Percentiles rank a stretch among this genome's conserved stretches.
Conservation (phyloP, 352 stramenopile genomes). For the Globisporangium solare region DNA sequence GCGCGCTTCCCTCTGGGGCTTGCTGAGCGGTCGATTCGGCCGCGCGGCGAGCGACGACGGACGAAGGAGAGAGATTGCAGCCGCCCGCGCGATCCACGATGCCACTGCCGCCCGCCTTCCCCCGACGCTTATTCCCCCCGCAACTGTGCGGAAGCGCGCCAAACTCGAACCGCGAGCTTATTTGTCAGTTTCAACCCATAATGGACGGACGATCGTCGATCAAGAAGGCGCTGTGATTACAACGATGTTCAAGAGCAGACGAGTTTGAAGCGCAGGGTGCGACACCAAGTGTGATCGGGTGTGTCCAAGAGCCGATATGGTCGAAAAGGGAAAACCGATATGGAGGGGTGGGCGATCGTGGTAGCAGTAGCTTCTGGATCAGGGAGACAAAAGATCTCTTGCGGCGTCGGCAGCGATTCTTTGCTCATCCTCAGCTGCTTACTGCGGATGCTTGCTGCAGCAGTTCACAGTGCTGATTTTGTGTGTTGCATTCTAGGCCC, state of each 20-base stretch:
- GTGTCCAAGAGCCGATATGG: background rate
- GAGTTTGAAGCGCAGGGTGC: conserved; percentile 2
- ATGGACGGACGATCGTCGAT: too few relatives aligned
- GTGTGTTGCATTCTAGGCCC: conserved; percentile 21
- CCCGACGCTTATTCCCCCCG: too few relatives aligned
- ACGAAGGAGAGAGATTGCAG: too few relatives aligned
- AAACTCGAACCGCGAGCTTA: too few relatives aligned
- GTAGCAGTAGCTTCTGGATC: background rate
- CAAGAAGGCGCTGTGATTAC: background rate
- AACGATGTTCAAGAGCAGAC: too few relatives aligned
- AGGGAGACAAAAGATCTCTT: too few relatives aligned
- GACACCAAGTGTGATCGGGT: background rate
- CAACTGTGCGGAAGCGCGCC: too few relatives aligned
- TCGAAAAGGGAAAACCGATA: background rate
- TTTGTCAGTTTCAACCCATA: background rate
- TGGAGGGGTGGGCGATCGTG: background rate
- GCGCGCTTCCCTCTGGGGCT: background rate
- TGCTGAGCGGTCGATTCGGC: background rate
- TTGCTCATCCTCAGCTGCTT: too few relatives aligned
- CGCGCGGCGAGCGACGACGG: background rate
- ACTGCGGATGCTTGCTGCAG: too few relatives aligned
- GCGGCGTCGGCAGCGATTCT: too few relatives aligned
- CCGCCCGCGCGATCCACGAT: too few relatives aligned
- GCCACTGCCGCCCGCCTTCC: too few relatives aligned
- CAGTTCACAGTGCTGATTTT: background rate